Base-by-base conservation (phyloP, 2,329 filamentous ascomycete species). In the Xylaria sp. region DNA sequence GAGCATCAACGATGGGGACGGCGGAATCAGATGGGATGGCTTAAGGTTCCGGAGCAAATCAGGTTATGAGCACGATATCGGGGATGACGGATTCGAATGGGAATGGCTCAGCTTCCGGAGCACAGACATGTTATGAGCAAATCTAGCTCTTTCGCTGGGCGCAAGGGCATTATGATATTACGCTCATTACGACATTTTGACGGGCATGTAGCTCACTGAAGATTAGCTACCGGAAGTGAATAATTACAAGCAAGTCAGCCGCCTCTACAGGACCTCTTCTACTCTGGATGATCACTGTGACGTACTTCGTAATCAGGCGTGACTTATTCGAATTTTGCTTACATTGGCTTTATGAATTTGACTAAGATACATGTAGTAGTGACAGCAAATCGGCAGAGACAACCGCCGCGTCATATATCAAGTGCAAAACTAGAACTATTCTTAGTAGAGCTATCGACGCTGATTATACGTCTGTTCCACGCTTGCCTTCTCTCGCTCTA, bases 401-500 rank as follows among this genome's bases (percentile, higher is more conserved):
- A n/a, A n/a, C 6, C 49, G 15, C 5, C 26, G 15, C 1, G 3
- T 10, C 15, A 28, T 49, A 31, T 23, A 51, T 51, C 13, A 31
- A 56, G 5, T 38, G 33, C 53, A 6, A 11, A 36, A 20, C 49
- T 6, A 13, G 9, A 15, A 23, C 17, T 2, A 13, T 17, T 6
- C 20, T 26, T 9, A 10, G 7, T 3, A 6, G 5, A 13, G 10
- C 23, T 42, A 68, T 6, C 20, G 7, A 15, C n/a, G 15, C 15
- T 17, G 26, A 26, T 36, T 31, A 33, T 68, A 65, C 13, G 66
- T 66, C 59, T 33, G 44, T 46, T 66, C 65, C 4, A 82, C 68
- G 4, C 57, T 63, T 0, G 71, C 74, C 68, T 79, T 79, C 74
- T 86, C 81, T 56, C 80, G 75, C 64, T 79, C 73, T 49, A 86